Evolutionary conservation across 176 grass and related monocot genomes (phyloP), one percentile per base, ranked within the genome.

Genomic region (Lolium rigidum): DNA sequence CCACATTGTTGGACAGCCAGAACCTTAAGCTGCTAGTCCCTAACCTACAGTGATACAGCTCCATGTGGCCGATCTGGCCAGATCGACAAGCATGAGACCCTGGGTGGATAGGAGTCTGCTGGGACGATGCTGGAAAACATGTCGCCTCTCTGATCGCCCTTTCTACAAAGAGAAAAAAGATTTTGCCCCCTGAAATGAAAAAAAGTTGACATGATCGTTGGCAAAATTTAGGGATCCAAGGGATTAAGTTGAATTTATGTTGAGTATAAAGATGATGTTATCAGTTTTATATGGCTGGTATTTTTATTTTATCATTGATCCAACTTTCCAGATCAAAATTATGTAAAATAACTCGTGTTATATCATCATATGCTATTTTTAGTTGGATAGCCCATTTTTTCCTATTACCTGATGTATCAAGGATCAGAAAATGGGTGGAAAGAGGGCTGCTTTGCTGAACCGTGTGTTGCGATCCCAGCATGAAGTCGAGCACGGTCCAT

Each of bases 341-440:
- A 62, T 37, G 43, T 21, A 49, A 12, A 74, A 9, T 49, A 9
- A 31, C 49, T 62, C 13, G 3, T 11, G 10, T 43, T 35, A 35
- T 35, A 35, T 35, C 31, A 35, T 37, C 17, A 22, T 25, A 50
- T 76, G 56, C 20, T 63, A 84, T 62, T 50, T 84, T 76, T 41
- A 38, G 56, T 20, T 1, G 5, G 82, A 31, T 61, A 84, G 44
- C 14, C 9, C 16, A n/a, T 84, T 84, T 76, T 56, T 59, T 0
- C 8, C 35, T 43, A 35, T 7, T 24, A n/a, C 31, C 70, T 48
- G 52, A 48, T 74, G 7, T 83, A 73, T 56, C n/a, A 83, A 73
- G 68, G 67, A n/a, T 83, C 54, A 62, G 55, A 62, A 59, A 83
- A 74, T 41, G 68, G 37, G 52, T 60, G 68, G 0, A 4, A 4